Conservation (phyloP, 2,329 filamentous ascomycete species). For the Byssothecium circinans region DNA sequence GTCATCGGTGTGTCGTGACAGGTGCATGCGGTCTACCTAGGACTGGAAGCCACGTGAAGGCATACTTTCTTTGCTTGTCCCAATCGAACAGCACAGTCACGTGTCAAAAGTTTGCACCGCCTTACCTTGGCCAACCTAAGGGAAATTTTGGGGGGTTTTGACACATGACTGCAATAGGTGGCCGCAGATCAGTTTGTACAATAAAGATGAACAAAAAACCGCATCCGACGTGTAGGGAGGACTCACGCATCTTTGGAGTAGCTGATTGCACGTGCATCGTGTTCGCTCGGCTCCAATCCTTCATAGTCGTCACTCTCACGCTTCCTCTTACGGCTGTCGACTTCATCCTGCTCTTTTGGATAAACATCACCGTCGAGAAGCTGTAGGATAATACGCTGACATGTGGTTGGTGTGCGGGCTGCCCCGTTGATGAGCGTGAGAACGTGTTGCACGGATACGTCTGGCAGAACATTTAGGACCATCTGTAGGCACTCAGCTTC, state of each 20-base stretch:
- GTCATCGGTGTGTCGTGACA: no score
- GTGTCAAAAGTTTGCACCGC: no score
- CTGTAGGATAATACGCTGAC: constrained; percentile 30
- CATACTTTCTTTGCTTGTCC: no score
- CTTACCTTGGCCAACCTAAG: no score
- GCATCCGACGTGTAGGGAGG: not conserved
- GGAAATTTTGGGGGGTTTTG: no score
- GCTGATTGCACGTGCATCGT: constrained; percentile 6
- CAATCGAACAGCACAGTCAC: no score
- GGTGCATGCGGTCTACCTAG: no score
- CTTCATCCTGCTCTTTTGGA: constrained; percentile 36
- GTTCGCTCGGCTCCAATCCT: constrained; percentile 26
- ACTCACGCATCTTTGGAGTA: constrained; percentile 37
- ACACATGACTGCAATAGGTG: no score
- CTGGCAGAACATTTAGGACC: constrained; percentile 39
- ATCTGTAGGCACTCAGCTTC: constrained; percentile 33
- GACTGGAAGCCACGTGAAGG: no score
- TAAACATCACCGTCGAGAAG: constrained; percentile 37
- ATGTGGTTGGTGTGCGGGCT: constrained; percentile 24
- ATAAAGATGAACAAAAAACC: no score
- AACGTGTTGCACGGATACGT: constrained; percentile 37
- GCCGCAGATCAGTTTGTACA: no score
- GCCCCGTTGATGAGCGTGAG: constrained; percentile 27
- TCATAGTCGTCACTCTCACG: constrained; percentile 23
- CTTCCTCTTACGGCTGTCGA: constrained; percentile 37